Evolutionary conservation across 2,329 filamentous ascomycete genomes (phyloP).

Genomic region (Verticillium zaregamsianum): DNA sequence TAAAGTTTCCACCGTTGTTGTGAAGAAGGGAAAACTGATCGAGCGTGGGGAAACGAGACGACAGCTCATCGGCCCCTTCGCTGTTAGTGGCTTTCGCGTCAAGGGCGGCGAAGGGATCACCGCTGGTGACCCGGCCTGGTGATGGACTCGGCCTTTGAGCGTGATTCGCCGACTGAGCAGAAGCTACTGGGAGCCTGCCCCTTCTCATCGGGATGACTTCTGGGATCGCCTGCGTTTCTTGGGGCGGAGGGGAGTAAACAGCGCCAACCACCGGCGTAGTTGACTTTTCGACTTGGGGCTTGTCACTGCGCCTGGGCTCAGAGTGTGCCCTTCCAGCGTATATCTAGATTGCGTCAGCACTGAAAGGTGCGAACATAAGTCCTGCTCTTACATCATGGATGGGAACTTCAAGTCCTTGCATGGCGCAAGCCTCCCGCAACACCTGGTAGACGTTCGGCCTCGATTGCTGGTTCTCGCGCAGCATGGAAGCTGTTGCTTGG

Average conservation of each 20-base stretch:
- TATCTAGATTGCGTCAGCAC: constrained; percentile 50
- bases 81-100: constrained; percentile 59
- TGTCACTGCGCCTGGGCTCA: constrained; percentile 49
- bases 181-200: constrained; percentile 60
- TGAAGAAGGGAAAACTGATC: constrained; percentile 91
- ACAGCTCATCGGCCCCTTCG: constrained; percentile 68
- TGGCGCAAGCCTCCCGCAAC: constrained; percentile 76
- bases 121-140: constrained; percentile 62
- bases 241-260: constrained; percentile 71
- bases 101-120: constrained; percentile 87
- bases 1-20: constrained; percentile 78
- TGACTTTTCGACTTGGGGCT: constrained; percentile 51
- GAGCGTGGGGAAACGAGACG: constrained; percentile 80
- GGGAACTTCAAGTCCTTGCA: constrained; percentile 83
- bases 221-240: constrained; percentile 70
- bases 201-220: constrained; percentile 93
- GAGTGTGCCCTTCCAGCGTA: constrained; percentile 62
- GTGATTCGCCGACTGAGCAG: constrained; percentile 31
- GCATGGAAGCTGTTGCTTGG: constrained; percentile 67
- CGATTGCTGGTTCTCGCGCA: constrained; percentile 72
- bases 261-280: constrained; percentile 68
- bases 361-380: constrained; percentile 11
- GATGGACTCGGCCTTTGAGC: constrained; percentile 60
- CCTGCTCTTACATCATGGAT: constrained; percentile 73
- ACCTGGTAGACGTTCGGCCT: constrained; percentile 95